Evolutionary conservation across 495 filamentous ascomycete species (phyloP).

Genomic region (Penicillium subrubescens): DNA sequence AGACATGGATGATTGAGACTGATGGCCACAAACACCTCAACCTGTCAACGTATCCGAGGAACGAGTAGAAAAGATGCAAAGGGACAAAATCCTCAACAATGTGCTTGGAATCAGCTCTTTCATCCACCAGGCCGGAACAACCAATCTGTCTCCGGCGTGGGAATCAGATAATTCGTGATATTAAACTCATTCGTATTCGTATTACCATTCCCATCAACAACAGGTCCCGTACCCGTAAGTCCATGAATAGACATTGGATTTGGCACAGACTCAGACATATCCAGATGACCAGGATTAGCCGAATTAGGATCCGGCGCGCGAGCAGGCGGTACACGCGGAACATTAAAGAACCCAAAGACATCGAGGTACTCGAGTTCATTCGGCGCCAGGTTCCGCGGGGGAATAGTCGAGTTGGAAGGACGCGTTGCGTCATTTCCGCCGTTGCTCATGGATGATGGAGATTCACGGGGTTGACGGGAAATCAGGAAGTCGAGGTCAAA

Average conservation of each 20-base stretch:
- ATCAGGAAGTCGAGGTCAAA: slow-evolving; percentile 89
- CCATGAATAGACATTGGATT: slow-evolving; percentile 50
- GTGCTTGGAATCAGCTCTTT: not conserved
- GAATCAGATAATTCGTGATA: slow-evolving; percentile 51
- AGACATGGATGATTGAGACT: not conserved
- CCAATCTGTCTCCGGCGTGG: slow-evolving; percentile 52
- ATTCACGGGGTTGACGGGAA: slow-evolving; percentile 71
- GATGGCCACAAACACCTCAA: not conserved
- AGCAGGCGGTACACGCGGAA: slow-evolving; percentile 66
- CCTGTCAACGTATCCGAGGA: not conserved
- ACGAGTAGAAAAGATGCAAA: not conserved
- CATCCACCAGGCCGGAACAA: slow-evolving; percentile 42
- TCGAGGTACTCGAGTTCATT: slow-evolving; percentile 90
- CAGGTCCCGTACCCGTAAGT: slow-evolving; percentile 29
- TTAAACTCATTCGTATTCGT: slow-evolving; percentile 48
- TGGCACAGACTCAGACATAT: slow-evolving; percentile 35
- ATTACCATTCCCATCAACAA: slow-evolving; percentile 27
- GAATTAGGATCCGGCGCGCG: slow-evolving; percentile 31
- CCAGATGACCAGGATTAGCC: slow-evolving; percentile 18
- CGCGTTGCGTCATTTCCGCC: slow-evolving; percentile 25
- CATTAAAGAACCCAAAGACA: slow-evolving; percentile 92
- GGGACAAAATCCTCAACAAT: not conserved
- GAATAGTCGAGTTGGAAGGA: slow-evolving; percentile 28
- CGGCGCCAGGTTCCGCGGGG: slow-evolving; percentile 63
- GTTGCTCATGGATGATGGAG: slow-evolving; percentile 37